These are phyloP conservation scores for Rhizopogon vulgaris DNA, from an alignment of 768 basidiomycete species.

Conservation along the genomic window DNA sequence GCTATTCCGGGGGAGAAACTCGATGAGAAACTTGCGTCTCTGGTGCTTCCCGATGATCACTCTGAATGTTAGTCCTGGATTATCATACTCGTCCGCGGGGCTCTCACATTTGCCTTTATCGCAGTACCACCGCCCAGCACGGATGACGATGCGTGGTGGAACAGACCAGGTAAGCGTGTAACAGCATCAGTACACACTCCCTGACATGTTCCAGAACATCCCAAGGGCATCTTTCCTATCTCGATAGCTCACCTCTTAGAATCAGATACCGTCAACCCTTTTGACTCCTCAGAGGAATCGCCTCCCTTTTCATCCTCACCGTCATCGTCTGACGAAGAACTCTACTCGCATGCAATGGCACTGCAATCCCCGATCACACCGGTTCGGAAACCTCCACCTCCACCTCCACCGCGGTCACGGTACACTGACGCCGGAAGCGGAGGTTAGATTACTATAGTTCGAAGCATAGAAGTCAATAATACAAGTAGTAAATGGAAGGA, in stretches of 20 bases:
- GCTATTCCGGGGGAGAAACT: constrained; percentile 61
- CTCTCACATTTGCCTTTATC: constrained; percentile 6
- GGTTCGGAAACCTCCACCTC: constrained; percentile 21
- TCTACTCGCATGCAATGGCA: constrained; percentile 69
- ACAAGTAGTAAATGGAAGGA: constrained; percentile 4
- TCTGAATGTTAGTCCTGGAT: constrained; percentile 3
- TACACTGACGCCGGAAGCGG: constrained; percentile 4
- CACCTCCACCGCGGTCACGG: constrained; percentile 18
- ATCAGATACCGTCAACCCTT: constrained; percentile 49
- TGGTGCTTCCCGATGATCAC: constrained; percentile 44
- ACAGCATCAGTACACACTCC: background rate
- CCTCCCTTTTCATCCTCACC: constrained; percentile 67
- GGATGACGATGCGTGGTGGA: constrained; percentile 77
- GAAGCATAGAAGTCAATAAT: constrained; percentile 1
- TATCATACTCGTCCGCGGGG: background rate
- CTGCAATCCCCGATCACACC: constrained; percentile 62
- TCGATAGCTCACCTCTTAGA: constrained; percentile 28
- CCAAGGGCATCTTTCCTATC: constrained; percentile 48
- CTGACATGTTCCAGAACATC: constrained; percentile 39
- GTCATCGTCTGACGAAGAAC: constrained; percentile 80
- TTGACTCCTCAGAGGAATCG: constrained; percentile 62
- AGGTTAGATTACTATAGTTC: constrained; percentile 1
- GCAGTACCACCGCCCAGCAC: constrained; percentile 84
- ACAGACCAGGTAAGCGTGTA: constrained; percentile 48
- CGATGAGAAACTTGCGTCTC: constrained; percentile 61